Evolutionary conservation across 2,329 filamentous ascomycete genomes (phyloP), one percentile per base, ranked within the genome.

Genomic region (Fusarium sp.): DNA sequence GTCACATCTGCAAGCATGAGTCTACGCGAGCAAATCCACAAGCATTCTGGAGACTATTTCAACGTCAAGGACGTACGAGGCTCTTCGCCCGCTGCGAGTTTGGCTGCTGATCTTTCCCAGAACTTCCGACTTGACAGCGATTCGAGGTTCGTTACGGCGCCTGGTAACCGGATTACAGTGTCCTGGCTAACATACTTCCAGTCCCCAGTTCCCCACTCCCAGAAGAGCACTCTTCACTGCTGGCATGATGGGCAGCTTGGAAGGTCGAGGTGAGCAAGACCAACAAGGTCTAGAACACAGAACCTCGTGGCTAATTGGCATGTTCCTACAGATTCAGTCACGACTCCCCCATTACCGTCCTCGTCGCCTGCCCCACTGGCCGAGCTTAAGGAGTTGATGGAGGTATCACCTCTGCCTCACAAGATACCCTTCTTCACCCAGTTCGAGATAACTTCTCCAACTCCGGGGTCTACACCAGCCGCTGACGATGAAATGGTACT

Each of bases 31-130:
- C 88, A 91, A 81, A 83, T 91, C 79, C 83, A 89, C 75, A 86
- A 87, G 70, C 65, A 68, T 41, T 68, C 65, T 53, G 81, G 86
- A 39, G 95, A 97, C 82, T 97, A 96, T 85, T 97, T 98, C 85
- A 91, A 88, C 77, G 83, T 93, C 77, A 94, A 93, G 80, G 88
- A 92, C 57, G 86, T 94, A 77, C 90, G 90, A 75, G 94, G 94
- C 53, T 97, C 95, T 25, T 99, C 96, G 62, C 96, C 96, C 10
- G 95, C 94, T 39, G 91, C 94, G 57, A 97, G 94, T 79, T 86
- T 99, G 75, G 95, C 95, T 45, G 95, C 94, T 70, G 96, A 99
- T 83, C 88, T 98, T 77, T 98, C 95, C 65, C 94, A 97, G 80
- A 99, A 98, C 85, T 97, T 98, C 81, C 93, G 95, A 80, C 93